Base-by-base conservation (phyloP, 495 filamentous ascomycete genomes). In the Talaromyces liani region DNA sequence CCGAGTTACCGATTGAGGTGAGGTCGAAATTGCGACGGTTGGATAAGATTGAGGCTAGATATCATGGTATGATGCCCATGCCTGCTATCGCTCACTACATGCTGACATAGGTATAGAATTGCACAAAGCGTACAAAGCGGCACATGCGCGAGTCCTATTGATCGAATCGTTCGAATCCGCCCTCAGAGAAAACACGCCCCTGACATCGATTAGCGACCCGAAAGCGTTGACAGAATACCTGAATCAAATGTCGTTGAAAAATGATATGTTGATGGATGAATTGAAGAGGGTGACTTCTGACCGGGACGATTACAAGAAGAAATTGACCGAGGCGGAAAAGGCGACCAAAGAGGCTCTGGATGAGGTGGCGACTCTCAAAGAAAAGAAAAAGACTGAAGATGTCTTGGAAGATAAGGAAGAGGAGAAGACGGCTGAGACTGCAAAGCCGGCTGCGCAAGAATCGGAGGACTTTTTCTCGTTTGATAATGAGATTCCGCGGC, bases 101-200 rank as follows among this genome's bases (percentile, higher is more conserved):
- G 22, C 27, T 56, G 25, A 10, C 49, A 6, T 60, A 3, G 29
- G 0, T 0, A 9, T 65, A 95, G 94, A 98, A 67, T 82, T 98
- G 0, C 80, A 98, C 58, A 89, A 91, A 47, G 94, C 92, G 2
- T 98, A 98, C 73, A 87, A 91, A 57, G 85, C 90, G 57, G 93
- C 93, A 4, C 94, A 98, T 75, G 86, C 91, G 31, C 86, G 91
- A 31, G 90, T 91, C 31, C 80, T 87, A 6, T 83, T 87, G 2
- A 96, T 98, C 68, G 94, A 97, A 69, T 89, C 90, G 0, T 98
- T 98, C 69, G 94, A 98, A 77, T 90, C 89, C 55, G 85, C 88
- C 2, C 80, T 98, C 7, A 88, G 88, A 69, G 94, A 98, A 68
- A 90, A 93, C 64, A 98, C 95, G 0, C 93, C 94, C 0, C 75